Evolutionary conservation across 495 filamentous ascomycete genomes (phyloP).

Genomic region (Astrothelium subdiscretum): DNA sequence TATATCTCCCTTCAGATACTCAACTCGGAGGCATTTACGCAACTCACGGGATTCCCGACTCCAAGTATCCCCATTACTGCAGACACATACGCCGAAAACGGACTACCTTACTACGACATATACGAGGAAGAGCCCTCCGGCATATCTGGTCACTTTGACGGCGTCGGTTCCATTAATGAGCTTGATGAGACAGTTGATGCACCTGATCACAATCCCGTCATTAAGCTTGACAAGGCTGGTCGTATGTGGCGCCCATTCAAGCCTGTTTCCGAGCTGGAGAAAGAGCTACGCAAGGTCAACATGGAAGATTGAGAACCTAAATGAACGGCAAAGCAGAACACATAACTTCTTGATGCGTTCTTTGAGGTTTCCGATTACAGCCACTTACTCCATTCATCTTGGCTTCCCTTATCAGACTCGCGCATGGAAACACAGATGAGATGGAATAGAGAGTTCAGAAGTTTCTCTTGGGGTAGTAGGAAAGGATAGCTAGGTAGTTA

Average conservation of each 20-base stretch:
- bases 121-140: conserved; percentile 15
- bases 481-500: too few relatives aligned
- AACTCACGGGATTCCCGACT: conserved; percentile 12
- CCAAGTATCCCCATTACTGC: conserved; percentile 15
- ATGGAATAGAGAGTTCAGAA: too few relatives aligned
- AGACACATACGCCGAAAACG: conserved; percentile 13
- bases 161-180: conserved; percentile 17
- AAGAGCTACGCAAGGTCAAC: conserved; percentile 3
- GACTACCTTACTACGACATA: conserved; percentile 20
- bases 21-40: conserved; percentile 14
- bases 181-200: conserved; percentile 10
- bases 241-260: conserved; percentile 2
- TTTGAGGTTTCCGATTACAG: background rate
- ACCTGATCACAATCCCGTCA: conserved; percentile 1
- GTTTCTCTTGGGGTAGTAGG: too few relatives aligned
- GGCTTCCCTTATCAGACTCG: too few relatives aligned
- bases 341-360: background rate
- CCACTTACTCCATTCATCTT: too few relatives aligned
- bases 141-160: conserved; percentile 15
- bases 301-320: background rate
- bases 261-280: conserved; percentile 1
- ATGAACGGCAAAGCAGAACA: background rate
- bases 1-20: conserved; percentile 21
- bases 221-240: conserved; percentile 6
- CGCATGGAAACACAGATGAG: too few relatives aligned